A percentile compares a stretch with the other conserved stretches of the same genome.
phyloP scores from a whole-genome alignment of 495 filamentous ascomycete genomes.

The Neurospora africana region DNA sequence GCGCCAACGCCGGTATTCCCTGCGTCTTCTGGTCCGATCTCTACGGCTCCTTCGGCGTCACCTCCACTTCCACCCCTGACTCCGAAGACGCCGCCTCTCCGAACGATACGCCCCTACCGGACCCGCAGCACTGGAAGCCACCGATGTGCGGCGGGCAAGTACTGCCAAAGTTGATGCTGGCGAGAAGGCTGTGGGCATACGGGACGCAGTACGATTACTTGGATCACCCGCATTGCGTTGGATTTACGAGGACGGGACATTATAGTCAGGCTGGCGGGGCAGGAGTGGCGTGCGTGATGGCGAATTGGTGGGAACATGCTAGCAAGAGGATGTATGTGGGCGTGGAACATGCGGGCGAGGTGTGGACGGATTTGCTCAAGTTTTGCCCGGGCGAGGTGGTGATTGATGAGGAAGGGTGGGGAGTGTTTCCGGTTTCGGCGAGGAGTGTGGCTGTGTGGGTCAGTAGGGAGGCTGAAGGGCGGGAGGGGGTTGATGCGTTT shows the following conservation, averaged over 20 bases:
- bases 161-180: conserved; percentile 51
- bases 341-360: conserved; percentile 41
- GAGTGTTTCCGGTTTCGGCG: conserved; percentile 39
- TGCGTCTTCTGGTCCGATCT: conserved; percentile 70
- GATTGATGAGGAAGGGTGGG: conserved; percentile 48
- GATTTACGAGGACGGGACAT: conserved; percentile 47
- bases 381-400: conserved; percentile 35
- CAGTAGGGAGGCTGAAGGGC: conserved; percentile 38
- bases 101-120: conserved; percentile 29
- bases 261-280: conserved; percentile 14
- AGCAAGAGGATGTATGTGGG: conserved; percentile 53
- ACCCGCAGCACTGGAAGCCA: conserved; percentile 25
- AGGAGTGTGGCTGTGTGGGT: conserved; percentile 54
- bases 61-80: conserved; percentile 63
- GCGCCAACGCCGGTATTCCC: conserved; percentile 49
- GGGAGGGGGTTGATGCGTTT: conserved; percentile 33
- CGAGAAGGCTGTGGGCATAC: conserved; percentile 59
- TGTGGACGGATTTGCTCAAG: conserved; percentile 54
- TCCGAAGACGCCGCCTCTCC: conserved; percentile 63
- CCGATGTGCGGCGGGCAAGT: conserved; percentile 46
- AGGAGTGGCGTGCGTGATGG: conserved; percentile 53
- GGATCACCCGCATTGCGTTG: conserved; percentile 54
- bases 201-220: conserved; percentile 63
- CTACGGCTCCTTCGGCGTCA: conserved; percentile 55
- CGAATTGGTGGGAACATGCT: conserved; percentile 35